Evolutionary conservation across 208 protist species (phyloP).

Genomic region (Trypanosoma cruzi): DNA sequence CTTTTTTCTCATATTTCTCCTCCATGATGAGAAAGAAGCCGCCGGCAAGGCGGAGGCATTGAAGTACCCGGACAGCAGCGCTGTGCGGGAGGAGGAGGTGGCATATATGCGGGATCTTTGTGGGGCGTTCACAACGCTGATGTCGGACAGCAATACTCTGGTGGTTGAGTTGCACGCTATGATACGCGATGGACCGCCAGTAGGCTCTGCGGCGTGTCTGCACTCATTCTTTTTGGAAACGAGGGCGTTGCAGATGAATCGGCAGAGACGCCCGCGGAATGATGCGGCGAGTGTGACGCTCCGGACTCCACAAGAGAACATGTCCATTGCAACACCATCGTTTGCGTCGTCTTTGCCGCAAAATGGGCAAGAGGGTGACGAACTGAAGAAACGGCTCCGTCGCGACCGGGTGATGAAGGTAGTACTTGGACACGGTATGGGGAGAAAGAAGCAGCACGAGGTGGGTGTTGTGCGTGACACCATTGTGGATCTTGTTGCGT

Average conservation of each 20-base stretch:
- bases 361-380: background rate
- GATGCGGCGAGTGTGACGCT: slow-evolving; percentile 58
- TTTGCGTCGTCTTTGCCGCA: background rate
- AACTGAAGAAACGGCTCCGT: slow-evolving; percentile 4
- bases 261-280: slow-evolving; percentile 34
- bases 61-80: slow-evolving; percentile 44
- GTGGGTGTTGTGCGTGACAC: slow-evolving; percentile 78
- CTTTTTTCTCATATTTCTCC: slow-evolving; percentile 65
- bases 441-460: slow-evolving; percentile 88
- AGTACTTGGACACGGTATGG: slow-evolving; percentile 77
- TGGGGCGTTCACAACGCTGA: slow-evolving; percentile 36
- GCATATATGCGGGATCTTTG: slow-evolving; percentile 46
- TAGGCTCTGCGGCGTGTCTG: slow-evolving; percentile 15
- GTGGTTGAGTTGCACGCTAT: slow-evolving; percentile 41
- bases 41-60: background rate
- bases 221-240: slow-evolving; percentile 34
- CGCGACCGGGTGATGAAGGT: slow-evolving; percentile 46
- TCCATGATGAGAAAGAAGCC: slow-evolving; percentile 9
- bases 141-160: slow-evolving; percentile 28
- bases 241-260: slow-evolving; percentile 26
- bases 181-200: slow-evolving; percentile 55
- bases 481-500: slow-evolving; percentile 56
- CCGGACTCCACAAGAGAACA: background rate
- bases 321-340: background rate
- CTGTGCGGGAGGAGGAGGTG: slow-evolving; percentile 53